Evolutionary conservation across 345 rosid genomes (phyloP).

Genomic region (Rhizophora apiculata): DNA sequence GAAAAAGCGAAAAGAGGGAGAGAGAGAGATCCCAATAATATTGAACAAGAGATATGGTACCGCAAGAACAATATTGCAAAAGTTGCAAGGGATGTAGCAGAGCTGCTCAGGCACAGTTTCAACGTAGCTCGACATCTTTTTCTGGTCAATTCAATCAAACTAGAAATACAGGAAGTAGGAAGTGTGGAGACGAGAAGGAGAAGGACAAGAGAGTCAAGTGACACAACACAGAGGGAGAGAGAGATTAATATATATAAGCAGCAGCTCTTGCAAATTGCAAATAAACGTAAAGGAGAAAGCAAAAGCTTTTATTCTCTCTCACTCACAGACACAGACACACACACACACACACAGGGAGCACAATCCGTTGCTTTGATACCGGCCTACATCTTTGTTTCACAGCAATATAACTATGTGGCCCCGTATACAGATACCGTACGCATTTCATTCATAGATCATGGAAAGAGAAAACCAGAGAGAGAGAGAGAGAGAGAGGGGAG

Average conservation of each 20-base stretch:
- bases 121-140: constrained; percentile 35
- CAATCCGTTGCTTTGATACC: constrained; percentile 25
- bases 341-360: neutral
- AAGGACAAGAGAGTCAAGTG: constrained; percentile 10
- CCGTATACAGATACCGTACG: constrained; percentile 8
- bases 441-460: neutral
- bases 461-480: constrained; percentile 4
- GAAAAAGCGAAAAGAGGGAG: too few relatives aligned
- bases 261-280: constrained; percentile 23
- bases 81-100: constrained; percentile 99
- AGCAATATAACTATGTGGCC: constrained; percentile 21
- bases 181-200: constrained; percentile 4
- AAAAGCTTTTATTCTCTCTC: constrained; percentile 27
- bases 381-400: constrained; percentile 28
- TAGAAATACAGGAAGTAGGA: constrained; percentile 13
- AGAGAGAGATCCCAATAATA: constrained; percentile 2
- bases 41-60: constrained; percentile 31
- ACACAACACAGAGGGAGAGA: constrained; percentile 10
- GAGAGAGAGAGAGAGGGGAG: neutral
- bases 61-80: constrained; percentile 98
- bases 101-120: constrained; percentile 65
- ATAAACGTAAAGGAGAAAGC: constrained; percentile 25
- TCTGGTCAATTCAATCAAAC: neutral
- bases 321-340: neutral
- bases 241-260: neutral